These are phyloP conservation scores for Rhodotorula sp. DNA, from an alignment of 1,284 basidiomycete species.

Conservation along the genomic window DNA sequence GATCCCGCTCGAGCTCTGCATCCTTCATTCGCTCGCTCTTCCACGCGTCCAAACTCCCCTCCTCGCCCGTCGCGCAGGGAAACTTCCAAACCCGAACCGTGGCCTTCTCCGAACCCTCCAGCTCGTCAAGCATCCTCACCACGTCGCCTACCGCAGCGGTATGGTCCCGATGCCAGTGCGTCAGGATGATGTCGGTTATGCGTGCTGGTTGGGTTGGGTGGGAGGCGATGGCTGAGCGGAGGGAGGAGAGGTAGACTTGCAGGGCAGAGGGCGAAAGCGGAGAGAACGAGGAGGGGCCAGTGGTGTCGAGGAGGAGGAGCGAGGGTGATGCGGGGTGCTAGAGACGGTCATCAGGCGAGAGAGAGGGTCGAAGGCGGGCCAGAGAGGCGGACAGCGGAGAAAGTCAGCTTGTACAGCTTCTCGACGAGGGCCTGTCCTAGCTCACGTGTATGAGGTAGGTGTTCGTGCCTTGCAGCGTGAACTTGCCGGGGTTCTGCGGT, in stretches of 20 bases:
- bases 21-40: conserved; percentile 6
- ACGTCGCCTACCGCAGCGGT: conserved; percentile 72
- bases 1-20: conserved; percentile 5
- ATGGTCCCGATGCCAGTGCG: conserved; percentile 89
- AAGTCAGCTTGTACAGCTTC: not conserved
- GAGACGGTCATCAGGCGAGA: no score
- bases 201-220: conserved; percentile 45
- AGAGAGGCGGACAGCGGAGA: not conserved
- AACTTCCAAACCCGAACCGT: conserved; percentile 30
- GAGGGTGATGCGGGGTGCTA: conserved; percentile 54
- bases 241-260: conserved; percentile 62
- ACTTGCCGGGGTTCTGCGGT: conserved; percentile 63
- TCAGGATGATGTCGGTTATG: conserved; percentile 80
- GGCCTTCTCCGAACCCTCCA: conserved; percentile 6
- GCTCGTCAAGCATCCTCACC: conserved; percentile 62
- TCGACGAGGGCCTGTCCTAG: no score
- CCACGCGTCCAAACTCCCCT: not conserved
- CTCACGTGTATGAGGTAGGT: conserved; percentile 69
- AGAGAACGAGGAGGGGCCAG: conserved; percentile 58
- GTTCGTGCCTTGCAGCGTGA: conserved; percentile 91
- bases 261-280: conserved; percentile 87
- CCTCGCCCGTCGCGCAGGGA: conserved; percentile 1
- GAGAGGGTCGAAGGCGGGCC: not conserved
- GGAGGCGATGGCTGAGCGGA: conserved; percentile 32
- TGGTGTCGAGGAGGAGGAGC: conserved; percentile 78